phyloP scores from a whole-genome alignment of 75 land plant genomes.

The Adiantum capillusveneris region DNA sequence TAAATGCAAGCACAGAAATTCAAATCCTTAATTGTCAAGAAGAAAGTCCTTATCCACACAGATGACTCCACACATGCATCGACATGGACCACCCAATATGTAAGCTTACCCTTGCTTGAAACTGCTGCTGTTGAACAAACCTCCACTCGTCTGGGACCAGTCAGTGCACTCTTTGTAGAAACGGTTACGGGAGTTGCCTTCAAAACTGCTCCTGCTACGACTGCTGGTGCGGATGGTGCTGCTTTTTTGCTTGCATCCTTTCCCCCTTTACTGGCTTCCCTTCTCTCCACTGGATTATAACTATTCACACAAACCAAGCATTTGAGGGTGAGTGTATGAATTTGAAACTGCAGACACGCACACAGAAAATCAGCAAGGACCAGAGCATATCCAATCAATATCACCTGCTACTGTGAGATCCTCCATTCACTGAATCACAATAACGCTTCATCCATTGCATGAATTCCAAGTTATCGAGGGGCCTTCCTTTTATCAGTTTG shows the following conservation, averaged over 20 bases:
- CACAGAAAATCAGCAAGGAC: no score
- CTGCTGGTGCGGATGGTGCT: slow-evolving; percentile 17
- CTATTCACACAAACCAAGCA: slow-evolving; percentile 15
- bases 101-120: neutral
- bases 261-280: slow-evolving; percentile 77
- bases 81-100: no score
- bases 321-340: neutral
- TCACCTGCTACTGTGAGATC: slow-evolving; percentile 2
- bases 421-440: slow-evolving; percentile 27
- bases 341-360: no score
- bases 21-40: no score
- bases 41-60: no score
- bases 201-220: slow-evolving; percentile 16
- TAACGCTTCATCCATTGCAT: slow-evolving; percentile 50
- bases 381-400: no score
- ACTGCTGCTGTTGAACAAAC: neutral
- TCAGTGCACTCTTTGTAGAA: no score
- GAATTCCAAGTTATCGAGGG: slow-evolving; percentile 44
- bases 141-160: slow-evolving; percentile 24
- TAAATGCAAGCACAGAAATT: no score
- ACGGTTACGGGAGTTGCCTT: no score
- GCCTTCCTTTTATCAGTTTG: slow-evolving; percentile 47
- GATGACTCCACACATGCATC: no score
- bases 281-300: slow-evolving; percentile 82
- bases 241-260: slow-evolving; percentile 57